Evolutionary conservation across 2,329 filamentous ascomycete species (phyloP), one percentile per base, ranked within the genome.

Genomic region (Graphium sp.): DNA sequence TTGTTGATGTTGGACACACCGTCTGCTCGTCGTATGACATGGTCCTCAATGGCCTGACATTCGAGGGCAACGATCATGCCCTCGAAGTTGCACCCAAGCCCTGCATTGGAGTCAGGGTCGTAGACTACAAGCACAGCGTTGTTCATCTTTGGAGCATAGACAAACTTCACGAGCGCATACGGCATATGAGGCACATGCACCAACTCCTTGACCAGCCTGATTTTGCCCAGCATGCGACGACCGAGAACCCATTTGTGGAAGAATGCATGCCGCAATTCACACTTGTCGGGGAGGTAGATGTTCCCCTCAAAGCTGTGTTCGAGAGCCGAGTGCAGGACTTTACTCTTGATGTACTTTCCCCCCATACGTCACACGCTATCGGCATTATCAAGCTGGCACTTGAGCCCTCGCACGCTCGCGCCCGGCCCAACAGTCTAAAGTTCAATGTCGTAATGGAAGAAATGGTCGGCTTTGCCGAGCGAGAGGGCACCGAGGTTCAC

Each of bases 381-480:
- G 89, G 87, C 24, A 87, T 94, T 31, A 71, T 98, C 38, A 81
- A 84, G 43, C 58, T 98, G 21, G 87, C 87, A 0, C 58, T 98
- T 6, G 89, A 98, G 46, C 89, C 89, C 10, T 95, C 87, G 1
- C 87, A 83, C 26, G 85, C 87, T 3, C 76, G 91, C 42, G 87
- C 85, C 4, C 89, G 89, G 10, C 80, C 82, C 9, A 89, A 81
- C 33, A 94, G 82, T 3, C 58, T 95, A 33, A 98, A 95, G 48
- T 98, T 98, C 56, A 98, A 95, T 43, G 85, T 95, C 5, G 85
- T 95, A 18, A 93, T 98, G 82, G 85, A 92, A 44, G 84, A 95
- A 45, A 70, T 98, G 55, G 58, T 89, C 20, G 89, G 89, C 2
- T 98, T 98, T 41, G 79, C 89, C 1, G 89, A 98, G 53, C 73